Base-by-base conservation (phyloP, 2,329 filamentous ascomycete genomes). In the Calonectria crousiana region DNA sequence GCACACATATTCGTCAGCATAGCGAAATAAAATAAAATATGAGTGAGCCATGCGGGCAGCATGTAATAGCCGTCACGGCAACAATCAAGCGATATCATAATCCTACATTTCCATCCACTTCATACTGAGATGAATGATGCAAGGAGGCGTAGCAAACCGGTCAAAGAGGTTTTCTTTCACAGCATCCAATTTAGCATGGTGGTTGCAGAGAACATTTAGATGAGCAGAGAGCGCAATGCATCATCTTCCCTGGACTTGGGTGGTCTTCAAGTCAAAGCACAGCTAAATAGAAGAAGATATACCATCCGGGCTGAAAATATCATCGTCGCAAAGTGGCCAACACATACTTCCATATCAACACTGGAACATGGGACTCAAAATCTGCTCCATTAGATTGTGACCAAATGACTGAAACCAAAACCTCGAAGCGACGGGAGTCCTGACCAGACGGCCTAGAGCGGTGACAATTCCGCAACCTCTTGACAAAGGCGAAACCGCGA, bases 391-490 rank as follows among this genome's bases (percentile, higher is more conserved):
- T 26, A 64, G 34, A 28, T 23, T 47, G 16, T 34, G 30, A 26
- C 16, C 20, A 20, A 41, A 18, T 20, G 41, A 38, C 28, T 23
- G n/a, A 32, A 44, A 30, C 28, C 30, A 28, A 49, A 60, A 32
- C 32, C 51, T 49, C n/a, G 44, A 72, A 34, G 23, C 58, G 60
- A 56, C 11, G 14, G 28, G 34, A 67, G 32, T 34, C 49, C 30
- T 60, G 38, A 34, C 23, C 52, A 36, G 30, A 41, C 62, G 52
- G 69, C 66, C 75, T 60, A 70, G 20, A 47, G 30, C 58, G 62
- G 20, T 66, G 66, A 36, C 20, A 71, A 69, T 74, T 71, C 53
- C 56, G 49, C 30, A 28, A 26, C 26, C 41, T 18, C 13, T 62
- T 28, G n/a, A 41, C 16, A 38, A 6, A 8, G 23, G 16, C 23